phyloP scores from a whole-genome alignment of 1,284 basidiomycete species.

The Termitomyces sp. region DNA sequence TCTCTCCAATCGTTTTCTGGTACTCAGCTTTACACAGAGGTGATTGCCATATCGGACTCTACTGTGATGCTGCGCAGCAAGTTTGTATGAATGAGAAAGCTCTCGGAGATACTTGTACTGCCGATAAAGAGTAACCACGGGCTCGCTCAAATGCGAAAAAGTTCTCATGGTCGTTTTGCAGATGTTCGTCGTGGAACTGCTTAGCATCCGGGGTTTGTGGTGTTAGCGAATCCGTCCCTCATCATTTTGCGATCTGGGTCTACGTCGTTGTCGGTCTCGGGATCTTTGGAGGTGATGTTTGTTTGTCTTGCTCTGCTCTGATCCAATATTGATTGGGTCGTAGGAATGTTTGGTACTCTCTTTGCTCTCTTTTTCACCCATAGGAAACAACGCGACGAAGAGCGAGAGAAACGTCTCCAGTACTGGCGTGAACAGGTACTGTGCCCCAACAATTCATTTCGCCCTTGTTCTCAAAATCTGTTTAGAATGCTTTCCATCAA shows the following conservation, averaged over 20 bases:
- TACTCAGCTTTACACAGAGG: conserved; percentile 37
- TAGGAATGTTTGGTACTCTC: conserved; percentile 70
- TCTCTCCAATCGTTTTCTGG: neutral
- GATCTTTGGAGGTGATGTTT: conserved; percentile 58
- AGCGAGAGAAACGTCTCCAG: conserved; percentile 76
- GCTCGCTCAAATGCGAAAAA: neutral
- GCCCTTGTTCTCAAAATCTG: neutral
- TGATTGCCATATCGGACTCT: conserved; percentile 62
- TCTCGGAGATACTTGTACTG: conserved; percentile 56
- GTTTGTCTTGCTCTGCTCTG: neutral
- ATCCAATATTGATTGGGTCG: neutral
- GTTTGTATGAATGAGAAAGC: conserved; percentile 59
- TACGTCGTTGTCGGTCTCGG: conserved; percentile 71
- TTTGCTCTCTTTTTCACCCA: conserved; percentile 67
- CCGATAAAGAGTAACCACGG: conserved; percentile 72
- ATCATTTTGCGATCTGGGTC: conserved; percentile 62
- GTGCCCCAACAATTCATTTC: conserved; percentile 5
- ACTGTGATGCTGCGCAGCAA: conserved; percentile 63
- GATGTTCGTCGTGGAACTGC: conserved; percentile 78
- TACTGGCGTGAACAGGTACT: conserved; percentile 83
- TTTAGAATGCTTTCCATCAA: conserved; percentile 69
- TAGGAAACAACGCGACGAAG: conserved; percentile 62
- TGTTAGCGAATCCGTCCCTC: conserved; percentile 53
- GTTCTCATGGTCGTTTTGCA: conserved; percentile 24
- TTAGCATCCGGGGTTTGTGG: conserved; percentile 58